phyloP scores from a whole-genome alignment of 2,329 filamentous ascomycete genomes.

The Exophiala calicioides region DNA sequence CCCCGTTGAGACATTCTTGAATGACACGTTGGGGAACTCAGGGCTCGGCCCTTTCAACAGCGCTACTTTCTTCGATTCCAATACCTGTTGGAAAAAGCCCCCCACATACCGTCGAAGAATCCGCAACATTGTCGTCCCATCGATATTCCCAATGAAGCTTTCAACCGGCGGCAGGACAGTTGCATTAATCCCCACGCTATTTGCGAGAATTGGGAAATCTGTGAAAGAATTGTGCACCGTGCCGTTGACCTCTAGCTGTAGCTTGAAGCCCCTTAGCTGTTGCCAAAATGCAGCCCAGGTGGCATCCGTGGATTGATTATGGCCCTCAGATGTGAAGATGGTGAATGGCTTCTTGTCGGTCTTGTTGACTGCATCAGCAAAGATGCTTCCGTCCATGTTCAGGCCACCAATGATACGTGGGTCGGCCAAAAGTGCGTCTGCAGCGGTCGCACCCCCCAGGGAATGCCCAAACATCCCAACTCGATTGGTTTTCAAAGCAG shows the following conservation, averaged over 20 bases:
- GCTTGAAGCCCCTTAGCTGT: conserved; percentile 20
- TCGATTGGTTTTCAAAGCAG: conserved; percentile 6
- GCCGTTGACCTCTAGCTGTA: conserved; percentile 21
- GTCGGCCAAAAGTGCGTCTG: conserved; percentile 31
- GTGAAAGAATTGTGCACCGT: conserved; percentile 26
- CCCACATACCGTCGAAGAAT: conserved; percentile 25
- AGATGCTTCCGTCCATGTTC: conserved; percentile 41
- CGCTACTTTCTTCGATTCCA: conserved; percentile 16
- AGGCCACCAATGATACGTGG: conserved; percentile 33
- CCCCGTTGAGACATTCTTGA: conserved; percentile 9
- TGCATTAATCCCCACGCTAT: conserved; percentile 14
- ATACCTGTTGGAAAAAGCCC: conserved; percentile 24
- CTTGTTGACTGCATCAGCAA: conserved; percentile 19
- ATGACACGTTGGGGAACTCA: conserved; percentile 27
- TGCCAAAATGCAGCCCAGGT: conserved; percentile 27
- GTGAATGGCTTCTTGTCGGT: conserved; percentile 21
- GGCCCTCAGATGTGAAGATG: conserved; percentile 20
- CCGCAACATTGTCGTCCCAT: conserved; percentile 18
- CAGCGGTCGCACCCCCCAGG: conserved; percentile 38
- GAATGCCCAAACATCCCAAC: conserved; percentile 39
- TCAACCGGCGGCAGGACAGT: conserved; percentile 7
- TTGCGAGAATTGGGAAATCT: conserved; percentile 27
- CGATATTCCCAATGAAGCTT: conserved; percentile 21
- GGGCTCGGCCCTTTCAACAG: conserved; percentile 23
- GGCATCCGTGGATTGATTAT: conserved; percentile 21